Evolutionary conservation across 202 grass and related monocot species (phyloP).

Genomic region (Musa balbisiana): DNA sequence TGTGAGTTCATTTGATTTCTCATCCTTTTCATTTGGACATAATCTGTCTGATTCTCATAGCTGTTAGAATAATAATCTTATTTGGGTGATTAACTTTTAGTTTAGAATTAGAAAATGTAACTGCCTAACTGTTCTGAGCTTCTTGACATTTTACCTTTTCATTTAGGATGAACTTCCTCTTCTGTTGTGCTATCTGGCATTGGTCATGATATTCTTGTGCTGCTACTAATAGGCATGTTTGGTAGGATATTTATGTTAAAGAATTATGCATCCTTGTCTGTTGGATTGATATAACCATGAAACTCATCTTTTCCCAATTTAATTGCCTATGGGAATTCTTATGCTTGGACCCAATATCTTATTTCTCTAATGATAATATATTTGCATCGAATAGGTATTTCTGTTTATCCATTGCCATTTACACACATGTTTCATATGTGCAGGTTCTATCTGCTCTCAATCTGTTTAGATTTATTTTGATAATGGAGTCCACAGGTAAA

Average conservation of each 20-base stretch:
- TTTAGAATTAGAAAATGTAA: background rate
- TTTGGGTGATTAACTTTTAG: background rate
- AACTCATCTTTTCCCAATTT: too few species aligned
- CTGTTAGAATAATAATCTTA: too few species aligned
- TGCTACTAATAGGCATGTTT: too few species aligned
- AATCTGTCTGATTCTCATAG: too few species aligned
- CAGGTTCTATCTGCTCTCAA: slow-evolving; percentile 93
- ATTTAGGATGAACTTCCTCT: background rate
- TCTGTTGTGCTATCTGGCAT: too few species aligned
- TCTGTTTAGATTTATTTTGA: slow-evolving; percentile 70
- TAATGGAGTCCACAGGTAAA: slow-evolving; percentile 79
- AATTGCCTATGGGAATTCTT: too few species aligned
- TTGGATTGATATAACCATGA: background rate
- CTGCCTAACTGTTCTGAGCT: background rate
- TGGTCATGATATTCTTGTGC: too few species aligned
- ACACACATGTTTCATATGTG: slow-evolving; percentile 21
- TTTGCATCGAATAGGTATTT: too few species aligned
- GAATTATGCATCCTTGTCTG: background rate
- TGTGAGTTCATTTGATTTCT: background rate
- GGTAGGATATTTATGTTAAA: background rate
- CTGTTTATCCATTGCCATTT: background rate
- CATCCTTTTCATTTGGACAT: too few species aligned
- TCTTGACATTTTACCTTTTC: background rate
- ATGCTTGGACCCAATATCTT: too few species aligned
- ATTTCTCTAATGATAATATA: too few species aligned